Evolutionary conservation across 305 asterid species (phyloP).

Genomic region (Fraxinus floribunda): DNA sequence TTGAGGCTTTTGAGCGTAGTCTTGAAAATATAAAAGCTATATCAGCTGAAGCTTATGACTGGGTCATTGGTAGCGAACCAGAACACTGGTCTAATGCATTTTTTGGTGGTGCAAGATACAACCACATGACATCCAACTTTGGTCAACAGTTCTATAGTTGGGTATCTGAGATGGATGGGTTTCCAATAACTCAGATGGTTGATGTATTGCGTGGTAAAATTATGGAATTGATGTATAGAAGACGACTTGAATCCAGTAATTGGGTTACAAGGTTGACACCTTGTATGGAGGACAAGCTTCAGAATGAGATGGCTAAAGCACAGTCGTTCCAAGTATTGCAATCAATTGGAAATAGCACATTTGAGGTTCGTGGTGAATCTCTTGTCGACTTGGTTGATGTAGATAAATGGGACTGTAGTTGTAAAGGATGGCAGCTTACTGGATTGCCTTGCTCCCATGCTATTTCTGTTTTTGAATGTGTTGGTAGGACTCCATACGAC

Average conservation of each 20-base stretch:
- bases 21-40: conserved; percentile 86
- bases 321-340: conserved; percentile 47
- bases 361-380: conserved; percentile 70
- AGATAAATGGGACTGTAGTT: conserved; percentile 77
- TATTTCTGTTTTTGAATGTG: conserved; percentile 60
- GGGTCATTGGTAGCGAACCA: conserved; percentile 83
- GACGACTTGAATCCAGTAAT: conserved; percentile 74
- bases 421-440: conserved; percentile 83
- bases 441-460: conserved; percentile 97
- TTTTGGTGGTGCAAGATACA: conserved; percentile 80
- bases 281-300: conserved; percentile 81
- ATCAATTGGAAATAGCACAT: conserved; percentile 53
- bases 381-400: conserved; percentile 67
- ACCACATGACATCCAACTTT: conserved; percentile 83
- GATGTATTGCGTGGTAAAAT: conserved; percentile 89
- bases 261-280: conserved; percentile 84
- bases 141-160: conserved; percentile 86
- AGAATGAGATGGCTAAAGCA: conserved; percentile 59
- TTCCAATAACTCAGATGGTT: conserved; percentile 96
- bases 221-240: conserved; percentile 78
- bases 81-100: conserved; percentile 90
- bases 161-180: conserved; percentile 92
- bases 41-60: conserved; percentile 85
- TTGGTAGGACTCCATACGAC: conserved; percentile 62
- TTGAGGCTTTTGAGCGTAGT: conserved; percentile 60